Conservation (phyloP, 495 filamentous ascomycete species). For the Penicillium paradoxum region DNA sequence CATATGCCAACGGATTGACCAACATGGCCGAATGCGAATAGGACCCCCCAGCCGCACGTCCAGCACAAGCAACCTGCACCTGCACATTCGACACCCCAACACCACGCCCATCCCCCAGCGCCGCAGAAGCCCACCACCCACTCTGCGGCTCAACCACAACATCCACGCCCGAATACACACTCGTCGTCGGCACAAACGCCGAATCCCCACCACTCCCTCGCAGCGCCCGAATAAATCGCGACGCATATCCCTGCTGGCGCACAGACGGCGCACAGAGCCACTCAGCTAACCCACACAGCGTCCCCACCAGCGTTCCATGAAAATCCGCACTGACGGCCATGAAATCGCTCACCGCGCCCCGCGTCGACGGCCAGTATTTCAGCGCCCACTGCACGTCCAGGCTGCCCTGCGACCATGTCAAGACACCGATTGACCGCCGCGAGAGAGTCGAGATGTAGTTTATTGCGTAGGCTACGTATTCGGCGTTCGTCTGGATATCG, state of each 20-base stretch:
- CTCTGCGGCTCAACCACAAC: conserved; percentile 43
- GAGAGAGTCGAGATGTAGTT: conserved; percentile 36
- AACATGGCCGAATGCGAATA: conserved; percentile 39
- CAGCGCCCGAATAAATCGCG: conserved; percentile 36
- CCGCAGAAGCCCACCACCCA: conserved; percentile 36
- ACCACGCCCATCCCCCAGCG: conserved; percentile 23
- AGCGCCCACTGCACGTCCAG: conserved; percentile 46
- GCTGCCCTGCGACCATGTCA: conserved; percentile 49
- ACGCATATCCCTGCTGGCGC: conserved; percentile 40
- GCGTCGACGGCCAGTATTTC: conserved; percentile 50
- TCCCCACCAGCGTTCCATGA: conserved; percentile 36
- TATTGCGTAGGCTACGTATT: conserved; percentile 40
- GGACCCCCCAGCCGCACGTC: conserved; percentile 25
- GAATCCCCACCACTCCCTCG: conserved; percentile 38
- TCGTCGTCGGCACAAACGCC: conserved; percentile 49
- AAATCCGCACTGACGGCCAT: conserved; percentile 44
- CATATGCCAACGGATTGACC: conserved; percentile 35
- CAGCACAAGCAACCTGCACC: conserved; percentile 35
- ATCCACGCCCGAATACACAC: conserved; percentile 38
- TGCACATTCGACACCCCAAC: conserved; percentile 42
- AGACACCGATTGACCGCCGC: conserved; percentile 28
- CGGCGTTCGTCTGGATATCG: conserved; percentile 41
- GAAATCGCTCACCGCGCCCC: conserved; percentile 30
- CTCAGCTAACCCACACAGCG: conserved; percentile 21
- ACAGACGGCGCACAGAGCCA: conserved; percentile 29